Base-by-base conservation (phyloP, 2,329 filamentous ascomycete genomes). In the Blastomyces percursus region DNA sequence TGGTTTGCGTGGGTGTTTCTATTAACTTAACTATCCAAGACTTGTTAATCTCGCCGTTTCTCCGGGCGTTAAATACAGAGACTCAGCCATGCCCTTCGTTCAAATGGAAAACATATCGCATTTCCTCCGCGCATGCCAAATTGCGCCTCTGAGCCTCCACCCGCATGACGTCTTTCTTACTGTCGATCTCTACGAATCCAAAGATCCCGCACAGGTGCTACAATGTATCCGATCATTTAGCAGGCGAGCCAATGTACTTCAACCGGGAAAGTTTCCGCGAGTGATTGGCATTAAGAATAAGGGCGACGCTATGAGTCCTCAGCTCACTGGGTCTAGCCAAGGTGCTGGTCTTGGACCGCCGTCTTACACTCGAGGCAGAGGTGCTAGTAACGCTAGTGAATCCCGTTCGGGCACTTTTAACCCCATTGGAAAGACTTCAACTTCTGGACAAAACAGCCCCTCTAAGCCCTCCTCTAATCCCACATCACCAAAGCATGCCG, bases 81-180 rank as follows among this genome's bases (percentile, higher is more conserved):
- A 88, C 72, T 96, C 92, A 0, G 78, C 86, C 50, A 97, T 97
- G 93, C 94, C 94, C 0, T 99, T 99, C 73, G 93, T 97, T 50
- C 94, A 99, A 76, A 97, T 97, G 92, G 94, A 99, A 76, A 99
- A 99, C 74, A 96, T 99, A 72, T 95, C 92, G 4, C 90, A 96
- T 72, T 99, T 96, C 77, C 85, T 99, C 61, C 86, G 85, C 71
- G 91, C 91, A 64, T 96, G 92, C 79, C 90, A 96, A 76, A 80
- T 84, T 59, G 85, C 89, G 32, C 94, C 94, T 0, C 80, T 99
- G 60, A 92, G 87, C 75, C 85, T 99, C 64, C 91, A 90, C 63
- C 87, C 92, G 55, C 94, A 99, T 79, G 94, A 99, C 76, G 86
- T 92, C 68, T 99, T 99, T 77, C 85, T 97, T 65, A 99, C 94